A percentile compares a stretch with the other conserved stretches of the same genome.
phyloP scores from a whole-genome alignment of 2,329 filamentous ascomycete genomes.

The Epichloe hybrida region DNA sequence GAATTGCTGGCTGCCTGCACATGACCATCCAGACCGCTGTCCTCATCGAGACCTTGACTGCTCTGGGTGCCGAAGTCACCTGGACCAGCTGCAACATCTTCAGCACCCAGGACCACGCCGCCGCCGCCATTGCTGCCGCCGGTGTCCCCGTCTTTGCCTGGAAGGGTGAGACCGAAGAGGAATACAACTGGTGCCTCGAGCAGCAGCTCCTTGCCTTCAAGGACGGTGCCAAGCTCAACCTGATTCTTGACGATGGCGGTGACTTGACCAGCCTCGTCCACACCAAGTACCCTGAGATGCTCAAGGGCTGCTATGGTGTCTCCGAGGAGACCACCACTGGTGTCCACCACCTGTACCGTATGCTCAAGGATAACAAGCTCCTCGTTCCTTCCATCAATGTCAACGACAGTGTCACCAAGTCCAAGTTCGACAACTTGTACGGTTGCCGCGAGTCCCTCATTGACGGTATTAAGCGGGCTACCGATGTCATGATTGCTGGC shows the following conservation, averaged over 20 bases:
- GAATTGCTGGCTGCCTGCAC: conserved; percentile 96
- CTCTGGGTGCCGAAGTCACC: conserved; percentile 94
- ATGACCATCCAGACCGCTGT: conserved; percentile 99
- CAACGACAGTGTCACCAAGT: conserved; percentile 99
- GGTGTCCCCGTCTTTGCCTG: conserved; percentile 76
- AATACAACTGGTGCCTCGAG: conserved; percentile 99
- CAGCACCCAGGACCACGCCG: conserved; percentile 97
- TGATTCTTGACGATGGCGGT: conserved; percentile 98
- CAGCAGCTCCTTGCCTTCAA: conserved; percentile 97
- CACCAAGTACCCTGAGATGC: conserved; percentile 96
- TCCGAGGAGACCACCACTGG: conserved; percentile 99
- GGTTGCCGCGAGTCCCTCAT: conserved; percentile 97
- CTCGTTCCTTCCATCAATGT: conserved; percentile 96
- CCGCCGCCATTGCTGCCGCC: conserved; percentile 86
- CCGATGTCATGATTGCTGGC: conserved; percentile 99
- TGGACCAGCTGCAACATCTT: conserved; percentile 99
- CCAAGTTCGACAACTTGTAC: conserved; percentile 99
- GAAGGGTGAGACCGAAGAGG: conserved; percentile 94
- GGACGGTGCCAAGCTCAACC: conserved; percentile 89
- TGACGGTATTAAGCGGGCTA: conserved; percentile 99
- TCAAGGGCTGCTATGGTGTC: conserved; percentile 95
- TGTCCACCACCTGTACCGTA: conserved; percentile 98
- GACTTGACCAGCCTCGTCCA: conserved; percentile 93
- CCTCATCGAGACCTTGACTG: conserved; percentile 91
- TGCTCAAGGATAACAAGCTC: conserved; percentile 83